Base-by-base conservation (phyloP, 768 basidiomycete genomes). In the Dacryopinax primogenitus region DNA sequence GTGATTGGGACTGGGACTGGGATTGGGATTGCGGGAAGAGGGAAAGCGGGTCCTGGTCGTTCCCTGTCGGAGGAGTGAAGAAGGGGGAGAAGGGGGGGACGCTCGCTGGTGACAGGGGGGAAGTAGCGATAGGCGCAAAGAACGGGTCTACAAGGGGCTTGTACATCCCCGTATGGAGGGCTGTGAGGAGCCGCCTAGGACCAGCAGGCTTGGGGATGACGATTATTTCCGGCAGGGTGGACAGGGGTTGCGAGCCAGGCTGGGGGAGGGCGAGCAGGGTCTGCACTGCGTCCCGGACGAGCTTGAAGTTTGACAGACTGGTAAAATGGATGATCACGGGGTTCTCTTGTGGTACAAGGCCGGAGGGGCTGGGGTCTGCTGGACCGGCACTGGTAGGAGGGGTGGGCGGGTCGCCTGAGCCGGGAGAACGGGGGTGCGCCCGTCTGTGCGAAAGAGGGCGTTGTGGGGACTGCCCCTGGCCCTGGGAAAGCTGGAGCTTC, bases 141-240 rank as follows among this genome's bases (percentile, higher is more conserved):
- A 86, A 88, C 0, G 94, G 90, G 72, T 99, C 95, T 33, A 99
- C 84, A 12, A 84, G 72, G 0, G 96, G 94, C 68, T 86, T 89
- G 9, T 83, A 88, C 62, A 90, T 81, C 1, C 93, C 93, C 2
- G 91, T 97, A 73, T 95, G 88, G 18, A 99, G 78, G 28, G 93
- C 88, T 23, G 93, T 94, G 69, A 99, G 78, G 70, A 97, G 86
- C 9, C 95, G 85, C 37, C 95, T 84, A 6, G 96, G 96, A 3
- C 96, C 95, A 18, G 90, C 94, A 11, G 95, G 95, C 76, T 98
- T 99, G 23, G 94, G 95, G 37, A 98, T 87, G 69, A 99, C 91
- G 82, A 98, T 90, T 32, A 99, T 84, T 70, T 99, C 96, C 0
- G 96, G 87, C 12, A 88, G 74, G 16, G 66, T 58, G 28, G 70